Conservation (phyloP, 1,139 yeast genomes). For the Kluyveromyces sp. region DNA sequence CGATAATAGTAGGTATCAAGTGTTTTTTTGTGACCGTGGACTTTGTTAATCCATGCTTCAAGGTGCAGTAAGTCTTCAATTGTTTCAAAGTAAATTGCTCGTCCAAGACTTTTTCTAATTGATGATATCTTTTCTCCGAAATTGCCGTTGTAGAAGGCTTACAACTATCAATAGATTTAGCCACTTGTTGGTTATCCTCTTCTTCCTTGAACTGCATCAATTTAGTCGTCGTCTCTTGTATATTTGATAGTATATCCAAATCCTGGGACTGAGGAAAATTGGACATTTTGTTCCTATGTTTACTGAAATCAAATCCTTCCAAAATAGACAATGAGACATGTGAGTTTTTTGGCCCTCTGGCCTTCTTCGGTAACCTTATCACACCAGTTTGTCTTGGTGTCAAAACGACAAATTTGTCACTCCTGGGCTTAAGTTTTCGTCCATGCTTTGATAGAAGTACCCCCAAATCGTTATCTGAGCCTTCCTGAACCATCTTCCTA, state of each 20-base stretch:
- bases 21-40: constrained; percentile 17
- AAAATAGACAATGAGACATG: constrained; percentile 12
- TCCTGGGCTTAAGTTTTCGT: constrained; percentile 25
- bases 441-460: constrained; percentile 14
- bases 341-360: constrained; percentile 11
- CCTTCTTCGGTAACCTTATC: constrained; percentile 12
- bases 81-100: constrained; percentile 30
- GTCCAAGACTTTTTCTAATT: constrained; percentile 23
- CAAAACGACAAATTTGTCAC: constrained; percentile 25
- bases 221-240: constrained; percentile 13
- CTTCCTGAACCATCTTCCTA: constrained; percentile 8
- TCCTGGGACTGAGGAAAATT: constrained; percentile 6
- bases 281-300: constrained; percentile 3
- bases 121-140: constrained; percentile 28
- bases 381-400: constrained; percentile 26
- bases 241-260: constrained; percentile 16
- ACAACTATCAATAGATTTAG: constrained; percentile 28
- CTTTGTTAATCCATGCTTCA: constrained; percentile 16
- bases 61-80: constrained; percentile 20
- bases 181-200: constrained; percentile 22
- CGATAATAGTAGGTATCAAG: constrained; percentile 30
- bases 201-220: constrained; percentile 6
- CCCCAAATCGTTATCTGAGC: not conserved
- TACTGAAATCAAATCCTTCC: constrained; percentile 26
- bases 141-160: constrained; percentile 24